Evolutionary conservation across 306 rosid species (phyloP), one percentile per base, ranked within the genome.

Genomic region (Lablab purpureus): DNA sequence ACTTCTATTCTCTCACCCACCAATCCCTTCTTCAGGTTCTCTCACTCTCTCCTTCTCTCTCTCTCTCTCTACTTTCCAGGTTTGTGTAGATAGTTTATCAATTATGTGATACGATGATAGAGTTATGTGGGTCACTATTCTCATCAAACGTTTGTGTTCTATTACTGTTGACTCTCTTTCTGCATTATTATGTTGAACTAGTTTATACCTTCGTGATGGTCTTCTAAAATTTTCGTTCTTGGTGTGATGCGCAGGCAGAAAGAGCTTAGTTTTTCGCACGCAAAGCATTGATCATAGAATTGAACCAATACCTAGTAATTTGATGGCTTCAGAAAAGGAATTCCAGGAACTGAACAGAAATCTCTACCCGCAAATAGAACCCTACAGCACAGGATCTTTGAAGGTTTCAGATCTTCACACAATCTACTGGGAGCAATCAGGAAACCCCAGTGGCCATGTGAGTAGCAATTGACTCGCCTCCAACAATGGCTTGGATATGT

Each of bases 351-450:
- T 86, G 10, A 90, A 86, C 27, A 76, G 85, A 77, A 67, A 82
- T 62, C 83, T 93, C 27, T 92, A 90, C 72, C 91, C 97, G 6
- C 12, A 54, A 40, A 84, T 92, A 40, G 97, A 92, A 76, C 90
- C 94, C 3, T 91, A 89, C 72, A 71, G 84, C 66, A 78, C 92
- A 0, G 99, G 97, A 14, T 73, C 76, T 75, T 81, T 95, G 76
- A 92, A 91, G 85, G 98, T 95, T 76, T 91, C 97, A 2, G 94
- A 94, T 84, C 71, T 89, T 83, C 97, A 92, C 64, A 74, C 89
- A 5, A 86, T 94, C 83, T 92, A 89, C 45, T 94, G 97, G 97
- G 99, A 94, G 86, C 95, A 92, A 83, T 94, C 97, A 23, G 97
- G 99, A 65, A 92, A 91, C 79, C 94, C 97, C 0, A 36, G 52